phyloP scores from a whole-genome alignment of 768 basidiomycete genomes.

The Macrolepiota dolichaula region DNA sequence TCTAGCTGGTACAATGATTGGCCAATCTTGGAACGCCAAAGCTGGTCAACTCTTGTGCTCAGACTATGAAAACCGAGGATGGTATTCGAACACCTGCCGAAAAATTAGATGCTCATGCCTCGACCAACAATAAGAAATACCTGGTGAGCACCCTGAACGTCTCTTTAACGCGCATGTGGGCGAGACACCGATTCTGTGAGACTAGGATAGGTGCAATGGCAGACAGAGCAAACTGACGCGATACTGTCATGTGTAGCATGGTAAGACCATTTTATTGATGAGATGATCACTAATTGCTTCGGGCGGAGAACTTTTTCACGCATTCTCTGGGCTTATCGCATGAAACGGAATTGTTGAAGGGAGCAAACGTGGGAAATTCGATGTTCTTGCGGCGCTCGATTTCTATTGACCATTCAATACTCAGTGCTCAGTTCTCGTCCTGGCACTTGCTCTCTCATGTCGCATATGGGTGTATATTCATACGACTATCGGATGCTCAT shows the following conservation, averaged over 20 bases:
- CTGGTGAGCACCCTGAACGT: background rate
- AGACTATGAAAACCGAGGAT: background rate
- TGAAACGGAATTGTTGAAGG: background rate
- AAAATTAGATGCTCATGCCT: background rate
- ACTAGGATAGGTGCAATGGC: too few relatives aligned
- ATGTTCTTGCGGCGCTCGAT: background rate
- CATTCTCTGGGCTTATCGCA: background rate
- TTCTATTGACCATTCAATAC: background rate
- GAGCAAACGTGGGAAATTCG: conserved; percentile 2
- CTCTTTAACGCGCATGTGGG: too few relatives aligned
- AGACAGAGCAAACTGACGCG: too few relatives aligned
- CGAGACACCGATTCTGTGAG: too few relatives aligned
- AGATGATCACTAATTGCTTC: background rate
- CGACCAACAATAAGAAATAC: background rate
- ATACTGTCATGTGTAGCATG: too few relatives aligned
- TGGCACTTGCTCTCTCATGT: background rate
- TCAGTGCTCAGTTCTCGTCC: background rate
- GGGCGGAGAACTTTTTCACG: background rate
- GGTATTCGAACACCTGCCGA: background rate
- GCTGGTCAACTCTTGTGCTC: background rate
- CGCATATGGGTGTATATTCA: background rate
- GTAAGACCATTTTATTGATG: background rate
- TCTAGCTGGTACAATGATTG: background rate
- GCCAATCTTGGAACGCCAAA: background rate
- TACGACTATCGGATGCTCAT: background rate